Percentiles rank a stretch among this genome's conserved stretches.
These are phyloP conservation scores for Chrysoporthe puriensis DNA, from an alignment of 2,329 filamentous ascomycete species.

Conservation along the genomic window DNA sequence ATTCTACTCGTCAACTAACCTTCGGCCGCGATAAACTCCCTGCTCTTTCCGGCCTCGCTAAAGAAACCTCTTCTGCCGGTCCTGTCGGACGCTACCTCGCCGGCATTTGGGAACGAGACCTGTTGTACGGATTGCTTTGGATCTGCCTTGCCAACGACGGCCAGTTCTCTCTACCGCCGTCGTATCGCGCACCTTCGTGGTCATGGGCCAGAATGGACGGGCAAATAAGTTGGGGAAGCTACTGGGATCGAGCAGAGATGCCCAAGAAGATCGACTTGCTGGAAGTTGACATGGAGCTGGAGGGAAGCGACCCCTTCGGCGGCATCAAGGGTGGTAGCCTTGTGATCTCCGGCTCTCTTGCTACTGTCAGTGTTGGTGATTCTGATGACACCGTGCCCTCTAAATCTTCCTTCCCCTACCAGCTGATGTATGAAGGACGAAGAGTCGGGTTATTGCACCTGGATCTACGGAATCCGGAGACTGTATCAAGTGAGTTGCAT, in stretches of 20 bases:
- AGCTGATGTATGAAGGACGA: neutral
- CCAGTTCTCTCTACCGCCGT: neutral
- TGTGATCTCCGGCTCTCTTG: neutral
- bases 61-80: neutral
- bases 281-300: neutral
- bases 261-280: neutral
- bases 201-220: slow-evolving; percentile 1
- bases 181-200: slow-evolving; percentile 7
- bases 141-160: neutral
- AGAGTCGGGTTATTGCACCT: neutral
- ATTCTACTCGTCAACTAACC: neutral
- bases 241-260: neutral
- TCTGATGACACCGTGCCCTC: neutral
- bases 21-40: neutral
- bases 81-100: slow-evolving; percentile 5
- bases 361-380: neutral
- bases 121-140: neutral
- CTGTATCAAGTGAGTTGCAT: neutral
- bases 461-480: neutral
- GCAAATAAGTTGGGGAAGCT: neutral
- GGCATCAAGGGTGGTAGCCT: neutral
- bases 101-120: slow-evolving; percentile 5
- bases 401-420: neutral
- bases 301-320: neutral
- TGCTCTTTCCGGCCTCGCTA: neutral